Evolutionary conservation across 78 protist genomes (phyloP).

Genomic region (Protostelium mycophagum): DNA sequence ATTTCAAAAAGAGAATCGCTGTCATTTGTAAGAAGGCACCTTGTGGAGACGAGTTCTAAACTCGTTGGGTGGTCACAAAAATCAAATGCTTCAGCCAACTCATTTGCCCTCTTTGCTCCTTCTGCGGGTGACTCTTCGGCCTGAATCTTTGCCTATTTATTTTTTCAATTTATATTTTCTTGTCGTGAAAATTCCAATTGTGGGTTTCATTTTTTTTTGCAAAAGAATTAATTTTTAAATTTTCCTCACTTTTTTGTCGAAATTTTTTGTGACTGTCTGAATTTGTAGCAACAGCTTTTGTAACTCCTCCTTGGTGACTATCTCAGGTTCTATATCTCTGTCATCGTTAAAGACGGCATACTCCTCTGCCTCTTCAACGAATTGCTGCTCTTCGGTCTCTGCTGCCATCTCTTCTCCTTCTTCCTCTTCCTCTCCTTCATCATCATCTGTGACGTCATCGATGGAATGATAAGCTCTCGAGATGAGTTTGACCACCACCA

Average conservation of each 20-base stretch:
- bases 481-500: neutral
- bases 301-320: neutral
- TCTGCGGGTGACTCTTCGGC: neutral
- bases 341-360: neutral
- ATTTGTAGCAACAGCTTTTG: neutral
- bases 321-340: neutral
- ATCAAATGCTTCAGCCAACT: neutral
- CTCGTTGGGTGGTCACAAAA: neutral
- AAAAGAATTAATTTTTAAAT: no score
- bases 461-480: neutral
- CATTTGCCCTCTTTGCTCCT: neutral
- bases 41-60: neutral
- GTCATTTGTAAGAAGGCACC: neutral
- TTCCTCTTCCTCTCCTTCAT: neutral
- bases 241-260: no score
- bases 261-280: neutral
- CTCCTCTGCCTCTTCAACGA: neutral
- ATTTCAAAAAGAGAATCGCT: no score
- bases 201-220: no score
- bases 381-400: neutral
- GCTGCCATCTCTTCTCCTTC: neutral
- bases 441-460: neutral
- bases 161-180: no score
- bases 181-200: no score
- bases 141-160: neutral